A percentile compares a stretch with the other conserved stretches of the same genome.
Evolutionary conservation across 805 yeast species (phyloP).

Genomic region (Candida endomychidarum): DNA sequence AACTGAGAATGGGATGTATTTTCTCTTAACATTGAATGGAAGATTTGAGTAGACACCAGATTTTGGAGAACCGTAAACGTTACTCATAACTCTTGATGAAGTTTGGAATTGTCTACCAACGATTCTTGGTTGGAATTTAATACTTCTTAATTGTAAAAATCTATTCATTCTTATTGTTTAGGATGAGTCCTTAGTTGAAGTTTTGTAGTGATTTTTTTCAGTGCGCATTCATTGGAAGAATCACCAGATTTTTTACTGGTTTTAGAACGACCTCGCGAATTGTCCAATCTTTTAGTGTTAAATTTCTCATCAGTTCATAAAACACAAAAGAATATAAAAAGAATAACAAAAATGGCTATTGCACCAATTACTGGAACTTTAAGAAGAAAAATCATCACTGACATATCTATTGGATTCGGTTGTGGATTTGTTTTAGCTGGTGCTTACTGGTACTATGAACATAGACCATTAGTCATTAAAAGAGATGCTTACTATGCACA

Average conservation of each 20-base stretch:
- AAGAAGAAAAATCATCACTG: conserved; percentile 77
- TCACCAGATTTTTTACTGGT: conserved; percentile 9
- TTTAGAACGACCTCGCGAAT: conserved; percentile 5
- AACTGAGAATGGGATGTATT: conserved; percentile 74
- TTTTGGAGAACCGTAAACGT: conserved; percentile 39
- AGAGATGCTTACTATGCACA: conserved; percentile 86
- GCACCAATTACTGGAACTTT: conserved; percentile 86
- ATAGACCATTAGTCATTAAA: conserved; percentile 65
- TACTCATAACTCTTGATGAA: conserved; percentile 38
- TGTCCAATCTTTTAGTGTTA: conserved; percentile 7
- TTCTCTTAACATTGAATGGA: conserved; percentile 95
- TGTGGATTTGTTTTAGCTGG: conserved; percentile 60
- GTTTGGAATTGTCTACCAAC: conserved; percentile 44
- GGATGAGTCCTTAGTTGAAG: conserved; percentile 1
- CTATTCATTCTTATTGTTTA: conserved; percentile 14
- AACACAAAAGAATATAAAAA: neutral
- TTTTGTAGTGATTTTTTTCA: conserved; percentile 3
- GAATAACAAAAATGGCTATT: conserved; percentile 54
- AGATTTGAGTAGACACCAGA: conserved; percentile 84
- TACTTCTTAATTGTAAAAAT: conserved; percentile 8
- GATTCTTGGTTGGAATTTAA: conserved; percentile 10
- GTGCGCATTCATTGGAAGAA: conserved; percentile 11
- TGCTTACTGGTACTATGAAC: conserved; percentile 83
- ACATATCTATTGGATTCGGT: conserved; percentile 68
- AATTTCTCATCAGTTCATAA: conserved; percentile 5